phyloP scores from a whole-genome alignment of 345 rosid species.

The Erysimum cheiranthoides region DNA sequence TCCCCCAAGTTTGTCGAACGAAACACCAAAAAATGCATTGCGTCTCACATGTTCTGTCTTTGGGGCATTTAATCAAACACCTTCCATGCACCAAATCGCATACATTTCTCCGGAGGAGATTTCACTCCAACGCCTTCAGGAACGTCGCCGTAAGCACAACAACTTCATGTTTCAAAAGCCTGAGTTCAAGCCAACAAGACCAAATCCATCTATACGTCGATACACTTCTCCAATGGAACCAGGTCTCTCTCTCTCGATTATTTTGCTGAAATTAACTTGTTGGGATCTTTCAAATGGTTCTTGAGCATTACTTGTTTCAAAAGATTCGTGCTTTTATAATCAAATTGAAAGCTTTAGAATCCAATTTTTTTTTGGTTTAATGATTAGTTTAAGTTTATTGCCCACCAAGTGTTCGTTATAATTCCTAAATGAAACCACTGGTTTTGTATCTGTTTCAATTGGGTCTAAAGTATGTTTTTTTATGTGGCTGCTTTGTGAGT shows the following conservation, averaged over 20 bases:
- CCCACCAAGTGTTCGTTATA: constrained; percentile 6
- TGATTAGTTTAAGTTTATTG: background rate
- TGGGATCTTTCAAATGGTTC: background rate
- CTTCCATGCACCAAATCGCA: constrained; percentile 47
- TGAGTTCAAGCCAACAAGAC: constrained; percentile 57
- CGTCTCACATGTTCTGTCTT: constrained; percentile 44
- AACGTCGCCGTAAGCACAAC: constrained; percentile 27
- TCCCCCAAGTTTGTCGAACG: background rate
- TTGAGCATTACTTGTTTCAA: background rate
- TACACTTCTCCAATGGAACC: constrained; percentile 83
- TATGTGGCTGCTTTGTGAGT: background rate
- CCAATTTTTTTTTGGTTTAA: background rate
- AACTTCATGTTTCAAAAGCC: constrained; percentile 54
- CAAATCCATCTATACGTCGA: constrained; percentile 75
- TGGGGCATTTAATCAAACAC: constrained; percentile 74
- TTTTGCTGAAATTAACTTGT: constrained; percentile 10
- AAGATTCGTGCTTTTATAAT: background rate
- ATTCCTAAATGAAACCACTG: background rate
- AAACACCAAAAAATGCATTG: constrained; percentile 9
- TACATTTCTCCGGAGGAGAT: constrained; percentile 28
- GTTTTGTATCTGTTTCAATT: background rate
- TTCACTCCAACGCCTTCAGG: constrained; percentile 14
- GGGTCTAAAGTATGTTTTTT: background rate
- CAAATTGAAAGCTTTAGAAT: background rate
- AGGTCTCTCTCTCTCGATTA: constrained; percentile 48